Conservation (phyloP, 2,329 filamentous ascomycete genomes). For the Exophiala sideris region DNA sequence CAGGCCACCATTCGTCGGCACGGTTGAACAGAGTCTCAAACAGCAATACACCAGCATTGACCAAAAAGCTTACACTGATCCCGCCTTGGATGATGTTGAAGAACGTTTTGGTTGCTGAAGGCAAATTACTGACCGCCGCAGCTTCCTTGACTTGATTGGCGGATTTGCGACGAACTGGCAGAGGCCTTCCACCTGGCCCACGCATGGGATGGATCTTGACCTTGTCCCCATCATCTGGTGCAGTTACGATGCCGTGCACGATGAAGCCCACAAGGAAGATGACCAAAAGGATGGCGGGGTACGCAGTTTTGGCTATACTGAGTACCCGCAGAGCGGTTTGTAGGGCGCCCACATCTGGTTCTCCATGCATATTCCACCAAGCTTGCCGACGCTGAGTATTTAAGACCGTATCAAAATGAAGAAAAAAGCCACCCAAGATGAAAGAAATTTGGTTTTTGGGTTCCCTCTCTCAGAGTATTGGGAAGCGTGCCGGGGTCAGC, state of each 20-base stretch:
- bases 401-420: slow-evolving; percentile 20
- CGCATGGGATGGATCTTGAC: slow-evolving; percentile 31
- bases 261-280: slow-evolving; percentile 64
- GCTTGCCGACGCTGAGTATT: slow-evolving; percentile 3
- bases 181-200: slow-evolving; percentile 84
- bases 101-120: slow-evolving; percentile 63
- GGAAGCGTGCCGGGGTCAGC: too few relatives aligned
- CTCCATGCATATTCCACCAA: slow-evolving; percentile 16
- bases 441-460: slow-evolving; percentile 6
- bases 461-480: neutral
- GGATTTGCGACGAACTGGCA: slow-evolving; percentile 63
- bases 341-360: slow-evolving; percentile 20
- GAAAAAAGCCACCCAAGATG: slow-evolving; percentile 25
- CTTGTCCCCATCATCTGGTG: slow-evolving; percentile 45
- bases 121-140: slow-evolving; percentile 54
- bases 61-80: slow-evolving; percentile 72
- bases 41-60: slow-evolving; percentile 69
- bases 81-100: slow-evolving; percentile 72
- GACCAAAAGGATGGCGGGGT: slow-evolving; percentile 61
- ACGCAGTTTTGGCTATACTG: slow-evolving; percentile 44
- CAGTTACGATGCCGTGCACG: slow-evolving; percentile 56
- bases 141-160: slow-evolving; percentile 48
- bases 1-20: slow-evolving; percentile 75
- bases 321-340: slow-evolving; percentile 22
- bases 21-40: slow-evolving; percentile 67